Evolutionary conservation across 2,329 filamentous ascomycete genomes (phyloP), one percentile per base, ranked within the genome.

Genomic region (Colletotrichum sp.): DNA sequence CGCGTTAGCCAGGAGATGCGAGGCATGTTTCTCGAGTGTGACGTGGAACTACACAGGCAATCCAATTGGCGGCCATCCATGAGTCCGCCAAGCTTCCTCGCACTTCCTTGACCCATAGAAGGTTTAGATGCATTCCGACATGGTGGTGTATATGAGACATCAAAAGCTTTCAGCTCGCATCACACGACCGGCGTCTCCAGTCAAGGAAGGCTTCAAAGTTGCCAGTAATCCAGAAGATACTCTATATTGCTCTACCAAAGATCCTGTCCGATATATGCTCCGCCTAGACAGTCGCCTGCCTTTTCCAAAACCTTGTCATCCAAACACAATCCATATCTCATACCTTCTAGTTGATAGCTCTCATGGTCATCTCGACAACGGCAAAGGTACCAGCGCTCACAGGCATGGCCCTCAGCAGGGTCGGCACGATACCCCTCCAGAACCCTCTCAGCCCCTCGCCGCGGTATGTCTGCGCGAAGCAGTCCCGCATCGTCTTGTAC

Each of bases 341-440:
- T 0, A 36, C n/a, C 18, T 16, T 38, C 33, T 59, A 86, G 78
- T 86, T 89, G 74, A 93, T 89, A 21, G 90, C 89, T 76, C 91
- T 86, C 90, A 91, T 91, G 24, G 90, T 92, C 83, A 91, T 86
- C 85, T 93, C 91, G 13, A 92, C 91, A 78, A 97, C 95, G 34
- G 95, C 95, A 88, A 99, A 99, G 3, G 97, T 99, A n/a, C 96
- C 96, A 3, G 96, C 97, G 83, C 94, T 97, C 62, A 99, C 97
- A 11, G 97, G 97, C 96, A 98, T 98, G 65, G 97, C 97, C 83
- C 97, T 95, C 80, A 98, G 84, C 82, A 98, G 84, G 34, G 97
- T 98, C 58, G 97, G 97, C 1, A 90, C 95, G 78, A 99, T 91
- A 8, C 97, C 97, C 87, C 94, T 97, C 95, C 96, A 98, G 87